phyloP scores from a whole-genome alignment of 2,329 filamentous ascomycete species.

The Colletotrichum eremochloae region DNA sequence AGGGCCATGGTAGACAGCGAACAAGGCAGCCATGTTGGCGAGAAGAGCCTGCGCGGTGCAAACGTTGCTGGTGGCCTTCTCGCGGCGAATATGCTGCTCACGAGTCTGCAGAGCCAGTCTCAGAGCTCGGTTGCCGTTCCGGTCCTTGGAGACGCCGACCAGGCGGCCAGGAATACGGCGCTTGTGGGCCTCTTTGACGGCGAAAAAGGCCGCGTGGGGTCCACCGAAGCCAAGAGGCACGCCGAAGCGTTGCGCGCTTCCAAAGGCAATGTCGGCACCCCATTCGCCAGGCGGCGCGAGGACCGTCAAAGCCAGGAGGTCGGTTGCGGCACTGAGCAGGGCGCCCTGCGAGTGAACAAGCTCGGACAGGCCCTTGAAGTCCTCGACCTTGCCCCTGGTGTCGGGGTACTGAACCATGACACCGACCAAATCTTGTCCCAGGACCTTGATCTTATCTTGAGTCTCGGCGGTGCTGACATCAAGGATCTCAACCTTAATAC shows the following conservation, averaged over 20 bases:
- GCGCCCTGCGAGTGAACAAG: constrained; percentile 82
- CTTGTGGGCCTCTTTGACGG: constrained; percentile 91
- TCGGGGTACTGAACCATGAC: constrained; percentile 97
- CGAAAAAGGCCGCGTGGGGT: constrained; percentile 97
- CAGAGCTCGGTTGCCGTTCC: constrained; percentile 84
- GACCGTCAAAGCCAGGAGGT: constrained; percentile 87
- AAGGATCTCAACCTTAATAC: constrained; percentile 80
- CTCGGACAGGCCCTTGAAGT: constrained; percentile 81
- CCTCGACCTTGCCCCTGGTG: constrained; percentile 82
- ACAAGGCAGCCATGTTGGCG: constrained; percentile 96
- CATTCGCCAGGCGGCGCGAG: constrained; percentile 93
- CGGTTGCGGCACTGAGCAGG: constrained; percentile 89
- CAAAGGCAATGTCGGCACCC: constrained; percentile 95
- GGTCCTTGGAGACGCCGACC: constrained; percentile 92
- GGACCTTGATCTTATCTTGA: constrained; percentile 74
- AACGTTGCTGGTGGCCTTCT: constrained; percentile 98
- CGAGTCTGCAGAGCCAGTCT: constrained; percentile 90
- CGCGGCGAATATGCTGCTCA: constrained; percentile 95
- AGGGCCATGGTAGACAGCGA: constrained; percentile 94
- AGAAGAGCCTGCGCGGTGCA: constrained; percentile 95
- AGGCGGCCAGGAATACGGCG: constrained; percentile 92
- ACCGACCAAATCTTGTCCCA: constrained; percentile 87
- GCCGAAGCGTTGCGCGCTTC: constrained; percentile 90
- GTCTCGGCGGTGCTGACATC: constrained; percentile 76
- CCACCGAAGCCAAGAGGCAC: constrained; percentile 93